phyloP scores from a whole-genome alignment of 257 asterid species.

The Solanum appendiculatum region DNA sequence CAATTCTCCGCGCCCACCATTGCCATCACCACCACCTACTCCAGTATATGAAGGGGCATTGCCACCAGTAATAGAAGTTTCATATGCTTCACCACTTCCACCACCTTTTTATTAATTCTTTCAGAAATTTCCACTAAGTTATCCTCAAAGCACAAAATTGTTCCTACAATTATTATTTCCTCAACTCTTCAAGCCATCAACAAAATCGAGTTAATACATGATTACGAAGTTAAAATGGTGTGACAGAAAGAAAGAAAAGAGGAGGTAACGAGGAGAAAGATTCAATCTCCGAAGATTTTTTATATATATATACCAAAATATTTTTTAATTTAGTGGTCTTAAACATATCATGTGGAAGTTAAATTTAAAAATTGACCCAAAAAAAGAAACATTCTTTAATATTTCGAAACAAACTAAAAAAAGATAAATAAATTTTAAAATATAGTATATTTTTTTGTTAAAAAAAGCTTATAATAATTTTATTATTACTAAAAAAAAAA shows the following conservation, averaged over 20 bases:
- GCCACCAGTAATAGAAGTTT: slow-evolving; percentile 59
- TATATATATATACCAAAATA: no score
- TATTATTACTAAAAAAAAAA: no score
- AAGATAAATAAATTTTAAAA: no score
- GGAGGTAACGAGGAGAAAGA: slow-evolving; percentile 18
- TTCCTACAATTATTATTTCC: slow-evolving; percentile 4
- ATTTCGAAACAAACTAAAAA: no score
- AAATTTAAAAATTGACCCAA: no score
- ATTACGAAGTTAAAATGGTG: not conserved
- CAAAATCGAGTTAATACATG: slow-evolving; percentile 24
- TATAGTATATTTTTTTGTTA: no score
- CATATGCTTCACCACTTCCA: slow-evolving; percentile 90
- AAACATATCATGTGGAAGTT: no score
- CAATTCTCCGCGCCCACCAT: slow-evolving; percentile 9
- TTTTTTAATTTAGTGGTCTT: no score
- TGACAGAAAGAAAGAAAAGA: slow-evolving; percentile 3
- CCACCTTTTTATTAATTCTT: slow-evolving; percentile 88
- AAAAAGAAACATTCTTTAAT: no score
- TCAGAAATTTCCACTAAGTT: slow-evolving; percentile 39
- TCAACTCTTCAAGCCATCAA: not conserved
- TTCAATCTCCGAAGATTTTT: slow-evolving; percentile 21
- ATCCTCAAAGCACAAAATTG: slow-evolving; percentile 13
- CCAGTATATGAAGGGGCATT: slow-evolving; percentile 62
- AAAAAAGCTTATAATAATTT: no score
- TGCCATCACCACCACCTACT: not conserved